These are phyloP conservation scores for Didymella exigua DNA, from an alignment of 2,329 filamentous ascomycete species.

Conservation along the genomic window DNA sequence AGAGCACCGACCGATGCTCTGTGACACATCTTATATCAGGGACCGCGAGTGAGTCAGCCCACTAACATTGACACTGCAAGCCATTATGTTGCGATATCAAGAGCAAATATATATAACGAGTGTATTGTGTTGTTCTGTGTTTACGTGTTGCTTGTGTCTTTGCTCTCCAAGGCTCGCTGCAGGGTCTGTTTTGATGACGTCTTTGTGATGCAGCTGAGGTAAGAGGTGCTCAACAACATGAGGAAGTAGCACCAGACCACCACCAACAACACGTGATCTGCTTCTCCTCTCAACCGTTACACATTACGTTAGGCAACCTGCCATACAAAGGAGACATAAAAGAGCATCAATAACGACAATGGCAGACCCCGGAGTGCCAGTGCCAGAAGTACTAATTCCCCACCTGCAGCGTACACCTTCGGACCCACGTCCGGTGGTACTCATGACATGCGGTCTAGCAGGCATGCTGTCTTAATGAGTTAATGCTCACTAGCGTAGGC, in stretches of 20 bases:
- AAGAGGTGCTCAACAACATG: no score
- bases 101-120: no score
- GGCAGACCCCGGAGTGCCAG: neutral
- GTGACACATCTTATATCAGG: neutral
- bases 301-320: neutral
- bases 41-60: neutral
- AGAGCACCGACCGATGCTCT: neutral
- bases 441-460: constrained; percentile 20
- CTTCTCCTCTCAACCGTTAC: no score
- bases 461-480: neutral
- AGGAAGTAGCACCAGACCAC: no score
- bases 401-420: constrained; percentile 3
- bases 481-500: neutral
- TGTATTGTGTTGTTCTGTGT: no score
- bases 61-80: no score
- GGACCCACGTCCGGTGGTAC: constrained; percentile 5
- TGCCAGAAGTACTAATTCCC: neutral
- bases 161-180: no score
- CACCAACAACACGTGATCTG: no score
- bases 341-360: neutral
- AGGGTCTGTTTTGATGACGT: no score
- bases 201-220: no score
- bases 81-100: no score
- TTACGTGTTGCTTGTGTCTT: no score
- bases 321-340: neutral